A percentile compares a stretch with the other conserved stretches of the same genome.
phyloP scores from a whole-genome alignment of 2,329 filamentous ascomycete species.

The Xylaria sp. region DNA sequence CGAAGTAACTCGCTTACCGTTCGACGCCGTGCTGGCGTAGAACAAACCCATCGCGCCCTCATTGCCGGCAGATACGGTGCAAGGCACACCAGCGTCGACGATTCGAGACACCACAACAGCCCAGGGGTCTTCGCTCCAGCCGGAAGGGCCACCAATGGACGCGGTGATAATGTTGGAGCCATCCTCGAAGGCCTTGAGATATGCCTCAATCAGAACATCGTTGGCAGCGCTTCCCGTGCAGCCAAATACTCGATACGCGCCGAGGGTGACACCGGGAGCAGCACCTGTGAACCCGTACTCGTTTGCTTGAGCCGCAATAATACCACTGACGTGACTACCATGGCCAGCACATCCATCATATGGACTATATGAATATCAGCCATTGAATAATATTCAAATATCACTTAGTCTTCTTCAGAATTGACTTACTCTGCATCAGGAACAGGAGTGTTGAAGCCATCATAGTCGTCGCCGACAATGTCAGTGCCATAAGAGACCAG shows the following conservation, averaged over 20 bases:
- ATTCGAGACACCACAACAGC: conserved; percentile 62
- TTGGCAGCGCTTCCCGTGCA: conserved; percentile 61
- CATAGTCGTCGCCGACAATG: conserved; percentile 63
- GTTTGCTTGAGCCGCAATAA: conserved; percentile 67
- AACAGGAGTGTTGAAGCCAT: conserved; percentile 47
- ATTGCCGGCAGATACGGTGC: conserved; percentile 65
- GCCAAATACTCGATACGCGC: conserved; percentile 67
- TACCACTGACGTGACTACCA: conserved; percentile 69
- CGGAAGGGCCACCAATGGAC: conserved; percentile 62
- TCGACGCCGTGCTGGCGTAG: conserved; percentile 60
- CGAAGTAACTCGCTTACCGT: conserved; percentile 59
- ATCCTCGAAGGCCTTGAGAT: conserved; percentile 69
- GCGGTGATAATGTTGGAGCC: conserved; percentile 67
- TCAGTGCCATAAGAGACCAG: conserved; percentile 64
- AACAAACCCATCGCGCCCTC: conserved; percentile 59
- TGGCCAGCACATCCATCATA: conserved; percentile 67
- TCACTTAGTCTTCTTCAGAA: neutral
- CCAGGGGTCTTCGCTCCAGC: conserved; percentile 64
- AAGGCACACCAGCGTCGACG: conserved; percentile 63
- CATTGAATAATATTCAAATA: neutral
- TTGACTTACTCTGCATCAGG: conserved; percentile 45
- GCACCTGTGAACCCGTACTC: conserved; percentile 66
- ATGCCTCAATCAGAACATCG: conserved; percentile 65
- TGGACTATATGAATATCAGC: conserved; percentile 54
- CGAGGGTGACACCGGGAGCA: conserved; percentile 65